Evolutionary conservation across 306 rosid species (phyloP).

Genomic region (Cicer arietinum): DNA sequence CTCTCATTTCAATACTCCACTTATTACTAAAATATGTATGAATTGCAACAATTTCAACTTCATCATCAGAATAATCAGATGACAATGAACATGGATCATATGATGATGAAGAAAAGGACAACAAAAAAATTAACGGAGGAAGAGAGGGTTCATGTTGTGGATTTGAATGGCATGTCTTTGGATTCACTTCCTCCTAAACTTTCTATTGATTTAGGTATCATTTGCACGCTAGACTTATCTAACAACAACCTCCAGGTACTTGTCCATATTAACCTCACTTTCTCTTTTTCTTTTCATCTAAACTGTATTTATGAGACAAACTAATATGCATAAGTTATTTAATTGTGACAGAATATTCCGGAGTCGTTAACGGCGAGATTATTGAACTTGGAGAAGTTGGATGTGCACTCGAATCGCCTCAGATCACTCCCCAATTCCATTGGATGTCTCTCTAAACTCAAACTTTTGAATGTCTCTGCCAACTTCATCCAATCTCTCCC

Average conservation of each 20-base stretch:
- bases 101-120: conserved; percentile 41
- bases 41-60: conserved; percentile 26
- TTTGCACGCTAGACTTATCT: conserved; percentile 75
- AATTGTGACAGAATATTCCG: conserved; percentile 62
- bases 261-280: too few species aligned
- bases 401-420: conserved; percentile 82
- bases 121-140: conserved; percentile 37
- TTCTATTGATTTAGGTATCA: conserved; percentile 61
- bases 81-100: conserved; percentile 18
- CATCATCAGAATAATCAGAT: conserved; percentile 21
- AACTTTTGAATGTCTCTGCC: conserved; percentile 77
- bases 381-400: conserved; percentile 67
- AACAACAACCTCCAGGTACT: conserved; percentile 84
- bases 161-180: conserved; percentile 76
- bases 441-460: conserved; percentile 88
- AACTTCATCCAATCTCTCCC: conserved; percentile 72
- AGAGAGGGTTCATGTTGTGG: conserved; percentile 62
- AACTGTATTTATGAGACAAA: too few species aligned
- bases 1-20: background rate
- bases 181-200: conserved; percentile 77
- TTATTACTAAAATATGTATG: conserved; percentile 1
- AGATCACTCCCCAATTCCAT: conserved; percentile 83
- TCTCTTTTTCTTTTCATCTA: too few species aligned
- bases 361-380: conserved; percentile 84
- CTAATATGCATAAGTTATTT: too few species aligned